A percentile compares a stretch with the other conserved stretches of the same genome.
These are phyloP conservation scores for Babesia sp. DNA, from an alignment of 169 alveolate species.

Conservation along the genomic window DNA sequence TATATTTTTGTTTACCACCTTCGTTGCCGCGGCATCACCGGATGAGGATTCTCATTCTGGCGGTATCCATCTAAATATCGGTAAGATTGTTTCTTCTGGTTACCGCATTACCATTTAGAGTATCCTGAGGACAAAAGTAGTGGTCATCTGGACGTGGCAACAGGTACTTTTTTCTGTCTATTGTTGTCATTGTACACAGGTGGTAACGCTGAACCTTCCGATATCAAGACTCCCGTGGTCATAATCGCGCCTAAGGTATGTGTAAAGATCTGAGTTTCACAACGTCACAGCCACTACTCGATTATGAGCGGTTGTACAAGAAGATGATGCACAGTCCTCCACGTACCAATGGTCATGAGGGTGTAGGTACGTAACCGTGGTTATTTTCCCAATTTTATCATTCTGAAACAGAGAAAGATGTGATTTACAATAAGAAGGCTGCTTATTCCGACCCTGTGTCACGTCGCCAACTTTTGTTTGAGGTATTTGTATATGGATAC, in stretches of 20 bases:
- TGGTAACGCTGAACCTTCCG: conserved; percentile 12
- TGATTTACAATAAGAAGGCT: conserved; percentile 51
- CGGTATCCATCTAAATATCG: conserved; percentile 61
- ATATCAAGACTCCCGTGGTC: conserved; percentile 62
- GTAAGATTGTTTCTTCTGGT: conserved; percentile 1
- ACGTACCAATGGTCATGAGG: background rate
- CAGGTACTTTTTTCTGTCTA: conserved; percentile 34
- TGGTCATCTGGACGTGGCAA: conserved; percentile 37
- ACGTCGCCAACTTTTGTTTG: conserved; percentile 49
- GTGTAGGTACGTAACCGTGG: conserved; percentile 3
- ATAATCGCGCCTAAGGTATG: conserved; percentile 67
- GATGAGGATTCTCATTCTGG: background rate
- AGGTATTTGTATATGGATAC: conserved; percentile 11
- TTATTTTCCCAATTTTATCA: background rate
- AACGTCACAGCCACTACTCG: conserved; percentile 53
- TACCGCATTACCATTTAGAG: background rate
- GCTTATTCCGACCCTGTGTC: conserved; percentile 57
- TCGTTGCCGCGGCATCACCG: background rate
- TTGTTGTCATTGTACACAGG: background rate
- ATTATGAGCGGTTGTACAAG: conserved; percentile 64
- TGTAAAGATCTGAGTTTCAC: background rate
- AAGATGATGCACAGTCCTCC: conserved; percentile 59
- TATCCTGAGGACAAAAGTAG: conserved; percentile 47
- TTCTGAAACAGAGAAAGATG: conserved; percentile 31
- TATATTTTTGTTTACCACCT: background rate